These are phyloP conservation scores for Cercospora citrullina DNA, from an alignment of 2,329 filamentous ascomycete species.

Conservation along the genomic window DNA sequence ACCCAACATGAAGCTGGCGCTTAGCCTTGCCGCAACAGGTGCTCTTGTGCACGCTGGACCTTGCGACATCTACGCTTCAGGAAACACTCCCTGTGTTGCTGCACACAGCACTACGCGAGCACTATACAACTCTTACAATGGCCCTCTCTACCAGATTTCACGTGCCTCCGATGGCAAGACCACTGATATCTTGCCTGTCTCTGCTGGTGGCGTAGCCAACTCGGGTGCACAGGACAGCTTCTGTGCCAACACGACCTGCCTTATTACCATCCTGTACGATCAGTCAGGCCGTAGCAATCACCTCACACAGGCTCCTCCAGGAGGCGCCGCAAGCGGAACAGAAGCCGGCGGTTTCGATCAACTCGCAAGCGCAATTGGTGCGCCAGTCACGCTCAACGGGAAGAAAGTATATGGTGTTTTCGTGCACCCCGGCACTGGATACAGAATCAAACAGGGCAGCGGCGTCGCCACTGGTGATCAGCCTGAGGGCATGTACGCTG, in stretches of 20 bases:
- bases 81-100: slow-evolving; percentile 62
- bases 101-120: slow-evolving; percentile 67
- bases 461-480: slow-evolving; percentile 58
- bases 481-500: slow-evolving; percentile 61
- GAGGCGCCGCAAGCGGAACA: slow-evolving; percentile 58
- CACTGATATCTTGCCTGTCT: slow-evolving; percentile 52
- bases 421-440: slow-evolving; percentile 61
- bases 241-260: slow-evolving; percentile 61
- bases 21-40: slow-evolving; percentile 18
- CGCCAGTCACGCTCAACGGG: slow-evolving; percentile 59
- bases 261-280: slow-evolving; percentile 64
- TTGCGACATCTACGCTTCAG: slow-evolving; percentile 62
- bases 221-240: slow-evolving; percentile 61
- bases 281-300: slow-evolving; percentile 64
- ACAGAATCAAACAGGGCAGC: slow-evolving; percentile 58
- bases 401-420: slow-evolving; percentile 66
- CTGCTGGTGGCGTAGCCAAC: slow-evolving; percentile 63
- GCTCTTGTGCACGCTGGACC: slow-evolving; percentile 50
- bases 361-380: slow-evolving; percentile 59
- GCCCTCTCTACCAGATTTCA: slow-evolving; percentile 60
- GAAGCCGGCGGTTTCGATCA: slow-evolving; percentile 60
- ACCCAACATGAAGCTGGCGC: slow-evolving; percentile 17
- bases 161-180: slow-evolving; percentile 56
- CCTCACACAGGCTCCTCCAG: slow-evolving; percentile 59
- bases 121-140: slow-evolving; percentile 56